These are phyloP conservation scores for Pichia sp. DNA, from an alignment of 1,139 yeast genomes.

Conservation along the genomic window DNA sequence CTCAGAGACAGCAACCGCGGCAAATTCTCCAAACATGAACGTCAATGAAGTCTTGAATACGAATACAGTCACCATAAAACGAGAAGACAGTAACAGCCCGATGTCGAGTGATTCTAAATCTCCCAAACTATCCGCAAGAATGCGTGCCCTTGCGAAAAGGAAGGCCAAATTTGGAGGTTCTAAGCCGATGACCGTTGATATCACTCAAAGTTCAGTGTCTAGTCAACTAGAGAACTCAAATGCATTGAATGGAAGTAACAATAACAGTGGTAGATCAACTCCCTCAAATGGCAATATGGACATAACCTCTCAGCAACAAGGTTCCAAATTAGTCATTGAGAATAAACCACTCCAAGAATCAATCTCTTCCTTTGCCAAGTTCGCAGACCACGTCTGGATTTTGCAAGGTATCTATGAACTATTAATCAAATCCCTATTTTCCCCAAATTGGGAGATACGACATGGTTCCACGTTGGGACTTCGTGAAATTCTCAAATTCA, in stretches of 20 bases:
- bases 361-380: constrained; percentile 37
- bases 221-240: constrained; percentile 37
- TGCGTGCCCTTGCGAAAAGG: constrained; percentile 90
- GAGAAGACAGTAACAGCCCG: no score
- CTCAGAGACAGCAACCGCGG: neutral
- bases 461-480: constrained; percentile 96
- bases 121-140: constrained; percentile 55
- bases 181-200: constrained; percentile 53
- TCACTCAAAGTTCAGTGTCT: constrained; percentile 73
- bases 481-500: constrained; percentile 70
- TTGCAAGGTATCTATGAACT: constrained; percentile 96
- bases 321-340: constrained; percentile 79
- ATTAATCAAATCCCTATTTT: constrained; percentile 70
- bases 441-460: constrained; percentile 88
- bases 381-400: constrained; percentile 84
- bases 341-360: constrained; percentile 68
- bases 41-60: neutral
- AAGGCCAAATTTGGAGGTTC: constrained; percentile 55
- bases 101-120: neutral
- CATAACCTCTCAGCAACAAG: constrained; percentile 74
- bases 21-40: neutral
- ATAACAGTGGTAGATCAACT: neutral
- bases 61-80: no score
- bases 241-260: neutral
- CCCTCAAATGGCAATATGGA: constrained; percentile 37